Conservation (phyloP, 129 eudicot genomes). For the Oenanthe sinensis region DNA sequence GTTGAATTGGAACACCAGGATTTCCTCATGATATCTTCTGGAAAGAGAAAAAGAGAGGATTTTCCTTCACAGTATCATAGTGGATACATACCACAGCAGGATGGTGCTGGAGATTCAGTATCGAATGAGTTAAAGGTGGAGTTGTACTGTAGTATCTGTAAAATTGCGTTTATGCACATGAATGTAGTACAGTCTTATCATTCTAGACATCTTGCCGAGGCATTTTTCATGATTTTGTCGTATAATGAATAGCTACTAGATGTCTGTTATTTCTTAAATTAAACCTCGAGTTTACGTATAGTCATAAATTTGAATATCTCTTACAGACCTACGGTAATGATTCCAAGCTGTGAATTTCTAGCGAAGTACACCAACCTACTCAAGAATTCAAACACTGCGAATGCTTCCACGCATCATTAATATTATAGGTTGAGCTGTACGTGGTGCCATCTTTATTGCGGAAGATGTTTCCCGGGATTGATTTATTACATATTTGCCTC, state of each 20-base stretch:
- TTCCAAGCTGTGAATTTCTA: no score
- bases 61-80: constrained; percentile 44
- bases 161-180: not conserved
- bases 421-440: not conserved
- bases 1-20: constrained; percentile 22
- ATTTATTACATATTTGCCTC: no score
- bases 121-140: constrained; percentile 41
- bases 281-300: no score
- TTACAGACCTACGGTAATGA: no score
- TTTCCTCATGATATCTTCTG: constrained; percentile 45
- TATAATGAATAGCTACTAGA: not conserved
- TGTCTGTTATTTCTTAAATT: no score
- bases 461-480: not conserved
- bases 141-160: not conserved
- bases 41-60: constrained; percentile 70
- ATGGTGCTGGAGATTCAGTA: constrained; percentile 58
- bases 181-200: not conserved
- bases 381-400: no score
- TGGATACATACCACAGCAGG: constrained; percentile 83
- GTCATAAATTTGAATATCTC: no score
- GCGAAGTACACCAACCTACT: no score
- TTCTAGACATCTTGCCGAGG: not conserved
- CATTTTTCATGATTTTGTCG: not conserved
- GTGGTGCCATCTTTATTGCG: not conserved
- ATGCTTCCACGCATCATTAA: no score